Base-by-base conservation (phyloP, 305 asterid species). In the Fraxinus velutina region DNA sequence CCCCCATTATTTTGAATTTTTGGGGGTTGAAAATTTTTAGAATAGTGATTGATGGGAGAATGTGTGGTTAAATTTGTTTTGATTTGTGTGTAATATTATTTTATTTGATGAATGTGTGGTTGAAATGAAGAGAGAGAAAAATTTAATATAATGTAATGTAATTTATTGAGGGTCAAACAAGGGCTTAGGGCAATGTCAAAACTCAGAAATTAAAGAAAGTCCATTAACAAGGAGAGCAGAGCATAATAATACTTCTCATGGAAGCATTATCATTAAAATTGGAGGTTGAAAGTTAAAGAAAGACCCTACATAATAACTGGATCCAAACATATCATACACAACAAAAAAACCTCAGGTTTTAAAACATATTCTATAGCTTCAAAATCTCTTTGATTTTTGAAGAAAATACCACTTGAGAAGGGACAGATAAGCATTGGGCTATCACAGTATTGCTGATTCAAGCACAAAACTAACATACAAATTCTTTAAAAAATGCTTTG, bases 221-320 rank as follows among this genome's bases (percentile, higher is more conserved):
- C 71, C 75, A 24, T 36, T 47, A 84, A 22, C 52, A 80, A 50
- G 64, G 55, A 62, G 29, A 72, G 30, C 57, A 50, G 66, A 37
- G 84, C 80, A 50, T 6, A 78, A 36, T 78, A 73, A 19, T 52
- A 19, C 22, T 29, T 36, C 55, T 55, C 55, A 50, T 64, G 30
- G 71, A 19, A 47, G 52, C 71, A 76, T 24, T 72, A 29, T 32
- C 77, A 27, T 22, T n/a, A 44, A 34, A 79, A 44, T 75, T 13
- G 71, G 17, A 52, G 29, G 66, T 66, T 27, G 73, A 32, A 73
- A 73, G 78, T 15, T 76, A 50, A 78, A 44, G 70, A 77, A 21
- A 44, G 55, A 72, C 75, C 52, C 80, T 72, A 44, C 10, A 6
- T 57, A 77, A 30, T 76, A 9, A 84, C 76, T 74, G 55, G 55